Percentiles rank a stretch among this genome's conserved stretches.
Evolutionary conservation across 305 asterid species (phyloP).

Genomic region (Solanum hybrid): DNA sequence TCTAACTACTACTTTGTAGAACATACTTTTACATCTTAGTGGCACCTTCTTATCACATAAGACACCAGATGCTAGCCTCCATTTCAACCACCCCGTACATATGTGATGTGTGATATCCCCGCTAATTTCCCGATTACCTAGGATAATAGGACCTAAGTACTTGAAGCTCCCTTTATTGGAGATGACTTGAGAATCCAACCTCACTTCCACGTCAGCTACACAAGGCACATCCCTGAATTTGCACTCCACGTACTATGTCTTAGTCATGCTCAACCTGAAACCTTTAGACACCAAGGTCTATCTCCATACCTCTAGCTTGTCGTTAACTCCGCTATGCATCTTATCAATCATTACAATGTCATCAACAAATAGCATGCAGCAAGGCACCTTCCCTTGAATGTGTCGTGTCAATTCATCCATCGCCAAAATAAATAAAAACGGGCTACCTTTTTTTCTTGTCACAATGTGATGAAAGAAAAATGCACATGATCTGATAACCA

Average conservation of each 20-base stretch:
- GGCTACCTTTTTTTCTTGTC: not conserved
- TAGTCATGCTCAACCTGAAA: not conserved
- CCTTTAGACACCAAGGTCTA: not conserved
- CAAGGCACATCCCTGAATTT: not conserved
- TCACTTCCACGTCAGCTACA: not conserved
- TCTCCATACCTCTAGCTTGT: not conserved
- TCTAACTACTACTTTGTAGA: not conserved
- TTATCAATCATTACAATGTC: not conserved
- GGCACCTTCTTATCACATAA: not conserved
- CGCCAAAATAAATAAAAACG: not conserved
- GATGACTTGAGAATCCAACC: not conserved
- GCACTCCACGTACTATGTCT: not conserved
- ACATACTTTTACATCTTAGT: not conserved
- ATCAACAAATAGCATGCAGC: not conserved
- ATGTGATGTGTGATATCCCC: not conserved
- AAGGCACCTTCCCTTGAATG: not conserved
- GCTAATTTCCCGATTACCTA: not conserved
- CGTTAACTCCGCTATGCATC: not conserved
- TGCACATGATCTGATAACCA: not conserved
- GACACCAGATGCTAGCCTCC: not conserved
- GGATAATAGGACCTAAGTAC: not conserved
- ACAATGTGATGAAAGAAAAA: not conserved
- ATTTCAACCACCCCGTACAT: not conserved
- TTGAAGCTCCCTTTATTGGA: not conserved
- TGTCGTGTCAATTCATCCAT: not conserved